These are phyloP conservation scores for Leccinum obscurum DNA, from an alignment of 768 basidiomycete species.

Conservation along the genomic window DNA sequence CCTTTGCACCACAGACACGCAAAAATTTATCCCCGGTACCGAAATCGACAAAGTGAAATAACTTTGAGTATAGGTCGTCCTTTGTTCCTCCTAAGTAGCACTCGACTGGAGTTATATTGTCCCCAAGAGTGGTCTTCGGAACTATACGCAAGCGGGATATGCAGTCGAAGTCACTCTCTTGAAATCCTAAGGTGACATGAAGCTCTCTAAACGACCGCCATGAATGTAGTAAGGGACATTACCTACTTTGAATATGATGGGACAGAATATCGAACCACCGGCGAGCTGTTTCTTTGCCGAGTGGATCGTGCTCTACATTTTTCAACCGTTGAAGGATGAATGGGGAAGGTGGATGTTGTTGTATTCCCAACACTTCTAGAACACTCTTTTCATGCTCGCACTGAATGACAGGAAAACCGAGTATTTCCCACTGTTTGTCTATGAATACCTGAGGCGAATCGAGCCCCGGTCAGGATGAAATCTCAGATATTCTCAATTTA, in stretches of 20 bases:
- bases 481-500: too few relatives aligned
- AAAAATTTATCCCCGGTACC: slow-evolving; percentile 81
- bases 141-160: slow-evolving; percentile 64
- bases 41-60: slow-evolving; percentile 88
- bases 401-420: too few relatives aligned
- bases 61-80: slow-evolving; percentile 66
- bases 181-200: slow-evolving; percentile 48
- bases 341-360: slow-evolving; percentile 55
- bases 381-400: too few relatives aligned
- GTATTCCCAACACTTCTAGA: too few relatives aligned
- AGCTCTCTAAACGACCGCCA: slow-evolving; percentile 39
- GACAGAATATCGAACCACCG: slow-evolving; percentile 68
- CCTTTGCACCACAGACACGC: slow-evolving; percentile 79
- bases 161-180: slow-evolving; percentile 47
- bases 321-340: slow-evolving; percentile 53
- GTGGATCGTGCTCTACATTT: slow-evolving; percentile 43
- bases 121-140: slow-evolving; percentile 43
- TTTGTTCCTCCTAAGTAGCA: slow-evolving; percentile 62
- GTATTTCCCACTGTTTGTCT: too few relatives aligned
- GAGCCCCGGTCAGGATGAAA: too few relatives aligned
- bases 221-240: slow-evolving; percentile 26
- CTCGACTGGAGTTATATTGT: slow-evolving; percentile 52
- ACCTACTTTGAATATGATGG: slow-evolving; percentile 52
- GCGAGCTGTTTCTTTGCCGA: slow-evolving; percentile 49
- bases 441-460: too few relatives aligned